A percentile compares a stretch with the other conserved stretches of the same genome.
Conservation (phyloP, 1,284 basidiomycete genomes). For the Cryptococcus floricola region DNA sequence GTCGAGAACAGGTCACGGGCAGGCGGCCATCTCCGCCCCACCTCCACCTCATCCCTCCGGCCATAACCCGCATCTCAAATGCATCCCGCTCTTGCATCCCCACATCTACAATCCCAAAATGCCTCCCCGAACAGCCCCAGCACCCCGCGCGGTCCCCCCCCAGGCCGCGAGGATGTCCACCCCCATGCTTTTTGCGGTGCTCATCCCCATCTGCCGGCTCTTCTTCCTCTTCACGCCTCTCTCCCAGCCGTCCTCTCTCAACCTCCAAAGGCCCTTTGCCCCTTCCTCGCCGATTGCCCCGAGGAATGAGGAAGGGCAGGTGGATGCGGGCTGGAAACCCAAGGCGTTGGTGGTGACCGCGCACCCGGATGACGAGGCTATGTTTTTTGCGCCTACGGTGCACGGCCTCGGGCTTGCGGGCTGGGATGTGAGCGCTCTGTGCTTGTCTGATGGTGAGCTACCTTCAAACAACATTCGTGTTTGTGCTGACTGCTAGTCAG, state of each 20-base stretch:
- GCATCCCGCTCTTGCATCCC: too few relatives aligned
- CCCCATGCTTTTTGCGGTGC: background rate
- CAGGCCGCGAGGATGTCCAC: background rate
- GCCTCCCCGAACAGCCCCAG: background rate
- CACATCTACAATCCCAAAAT: background rate
- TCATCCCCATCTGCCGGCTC: background rate
- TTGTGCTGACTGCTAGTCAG: slow-evolving; percentile 27
- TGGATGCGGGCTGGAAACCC: background rate
- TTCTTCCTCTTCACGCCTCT: slow-evolving; percentile 7
- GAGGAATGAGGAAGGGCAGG: background rate
- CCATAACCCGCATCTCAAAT: too few relatives aligned
- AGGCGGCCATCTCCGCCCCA: too few relatives aligned
- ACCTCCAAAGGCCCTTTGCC: background rate
- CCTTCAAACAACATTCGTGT: too few relatives aligned
- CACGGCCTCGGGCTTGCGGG: slow-evolving; percentile 31
- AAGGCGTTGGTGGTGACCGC: slow-evolving; percentile 51
- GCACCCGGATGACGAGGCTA: slow-evolving; percentile 63
- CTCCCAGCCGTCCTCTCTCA: background rate
- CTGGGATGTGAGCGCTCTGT: slow-evolving; percentile 48
- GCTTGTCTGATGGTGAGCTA: slow-evolving; percentile 48
- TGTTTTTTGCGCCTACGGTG: slow-evolving; percentile 62
- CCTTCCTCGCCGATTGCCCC: background rate
- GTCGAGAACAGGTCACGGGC: too few relatives aligned
- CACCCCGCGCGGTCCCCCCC: background rate
- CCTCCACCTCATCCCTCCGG: too few relatives aligned